phyloP scores from a whole-genome alignment of 1,284 basidiomycete species.

The Psilocybe mexicana region DNA sequence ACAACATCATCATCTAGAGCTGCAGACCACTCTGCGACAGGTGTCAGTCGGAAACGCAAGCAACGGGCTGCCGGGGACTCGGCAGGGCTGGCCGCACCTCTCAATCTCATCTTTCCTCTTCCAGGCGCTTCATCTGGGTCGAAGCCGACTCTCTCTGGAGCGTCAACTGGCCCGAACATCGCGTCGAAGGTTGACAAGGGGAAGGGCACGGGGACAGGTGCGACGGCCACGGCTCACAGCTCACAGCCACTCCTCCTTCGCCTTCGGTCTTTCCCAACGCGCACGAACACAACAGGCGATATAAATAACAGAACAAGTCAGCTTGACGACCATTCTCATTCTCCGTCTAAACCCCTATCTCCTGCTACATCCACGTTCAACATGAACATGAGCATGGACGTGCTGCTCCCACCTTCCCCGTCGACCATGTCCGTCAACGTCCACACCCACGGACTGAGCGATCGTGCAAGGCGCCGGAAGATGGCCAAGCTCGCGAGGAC shows the following conservation, averaged over 20 bases:
- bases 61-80: slow-evolving; percentile 1
- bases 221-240: slow-evolving; percentile 15
- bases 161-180: background rate
- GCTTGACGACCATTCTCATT: slow-evolving; percentile 1
- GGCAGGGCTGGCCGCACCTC: slow-evolving; percentile 12
- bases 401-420: slow-evolving; percentile 2
- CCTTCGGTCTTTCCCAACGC: slow-evolving; percentile 27
- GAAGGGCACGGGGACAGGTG: background rate
- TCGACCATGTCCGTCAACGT: background rate
- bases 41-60: slow-evolving; percentile 17
- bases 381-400: slow-evolving; percentile 10
- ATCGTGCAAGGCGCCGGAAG: slow-evolving; percentile 31
- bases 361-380: slow-evolving; percentile 15
- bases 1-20: background rate
- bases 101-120: slow-evolving; percentile 18
- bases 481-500: slow-evolving; percentile 54
- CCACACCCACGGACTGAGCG: slow-evolving; percentile 11
- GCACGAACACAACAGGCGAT: slow-evolving; percentile 10
- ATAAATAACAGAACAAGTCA: slow-evolving; percentile 9
- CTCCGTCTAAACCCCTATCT: slow-evolving; percentile 12
- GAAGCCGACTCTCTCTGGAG: slow-evolving; percentile 9
- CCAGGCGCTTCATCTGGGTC: slow-evolving; percentile 12
- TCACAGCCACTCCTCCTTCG: slow-evolving; percentile 31
- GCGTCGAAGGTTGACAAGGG: background rate
- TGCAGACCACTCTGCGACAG: background rate